Evolutionary conservation across 2,329 filamentous ascomycete species (phyloP).

Genomic region (Endothia cerciana): DNA sequence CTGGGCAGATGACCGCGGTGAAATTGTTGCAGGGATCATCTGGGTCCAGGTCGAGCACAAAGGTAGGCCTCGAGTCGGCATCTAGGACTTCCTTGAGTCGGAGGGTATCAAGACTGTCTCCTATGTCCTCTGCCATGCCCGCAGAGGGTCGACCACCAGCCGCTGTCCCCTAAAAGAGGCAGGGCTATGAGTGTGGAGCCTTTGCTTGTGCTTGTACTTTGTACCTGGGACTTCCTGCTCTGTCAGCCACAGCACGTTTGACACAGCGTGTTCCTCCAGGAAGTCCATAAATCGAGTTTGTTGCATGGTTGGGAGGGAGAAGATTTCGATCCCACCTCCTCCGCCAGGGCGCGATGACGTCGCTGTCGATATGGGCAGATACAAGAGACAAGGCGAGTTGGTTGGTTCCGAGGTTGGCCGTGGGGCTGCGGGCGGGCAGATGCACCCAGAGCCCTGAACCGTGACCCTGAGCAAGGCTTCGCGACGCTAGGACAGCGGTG

Average conservation of each 20-base stretch:
- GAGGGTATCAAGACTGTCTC: constrained; percentile 33
- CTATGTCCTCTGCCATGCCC: constrained; percentile 19
- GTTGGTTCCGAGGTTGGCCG: background rate
- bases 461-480: background rate
- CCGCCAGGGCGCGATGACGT: constrained; percentile 1
- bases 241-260: background rate
- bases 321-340: background rate
- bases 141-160: background rate
- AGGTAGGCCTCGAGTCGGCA: constrained; percentile 43
- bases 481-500: background rate
- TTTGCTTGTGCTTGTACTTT: background rate
- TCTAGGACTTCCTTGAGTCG: constrained; percentile 40
- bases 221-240: background rate
- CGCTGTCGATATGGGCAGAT: background rate
- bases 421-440: background rate
- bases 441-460: too few species aligned
- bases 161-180: constrained; percentile 20
- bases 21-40: constrained; percentile 34
- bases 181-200: constrained; percentile 11
- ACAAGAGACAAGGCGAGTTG: background rate
- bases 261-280: background rate
- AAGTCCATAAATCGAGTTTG: background rate
- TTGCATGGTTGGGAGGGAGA: background rate
- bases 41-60: constrained; percentile 44
- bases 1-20: constrained; percentile 35